Percentiles rank a stretch among this genome's conserved stretches.
phyloP scores from a whole-genome alignment of 2,329 filamentous ascomycete species.

The Diplodia scrobiculata region DNA sequence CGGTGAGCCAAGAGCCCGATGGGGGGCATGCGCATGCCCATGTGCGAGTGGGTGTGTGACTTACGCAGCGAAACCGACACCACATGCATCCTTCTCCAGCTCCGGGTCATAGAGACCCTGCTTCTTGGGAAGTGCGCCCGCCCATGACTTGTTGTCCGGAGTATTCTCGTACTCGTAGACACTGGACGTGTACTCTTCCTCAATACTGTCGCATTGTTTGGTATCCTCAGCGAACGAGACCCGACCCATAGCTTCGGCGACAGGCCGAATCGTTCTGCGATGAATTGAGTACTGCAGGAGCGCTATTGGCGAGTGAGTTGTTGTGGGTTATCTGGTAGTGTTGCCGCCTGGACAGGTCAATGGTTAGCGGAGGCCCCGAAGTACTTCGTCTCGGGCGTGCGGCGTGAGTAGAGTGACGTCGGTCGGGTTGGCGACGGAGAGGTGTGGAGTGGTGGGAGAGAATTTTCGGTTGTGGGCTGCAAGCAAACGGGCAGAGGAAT shows the following conservation, averaged over 20 bases:
- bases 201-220: slow-evolving; percentile 50
- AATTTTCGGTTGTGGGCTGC: slow-evolving; percentile 11
- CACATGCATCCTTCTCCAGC: slow-evolving; percentile 98
- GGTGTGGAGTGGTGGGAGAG: slow-evolving; percentile 5
- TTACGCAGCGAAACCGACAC: slow-evolving; percentile 98
- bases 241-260: slow-evolving; percentile 58
- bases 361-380: slow-evolving; percentile 8
- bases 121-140: slow-evolving; percentile 91
- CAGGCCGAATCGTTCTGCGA: slow-evolving; percentile 47
- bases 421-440: background rate
- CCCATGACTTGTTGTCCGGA: slow-evolving; percentile 87
- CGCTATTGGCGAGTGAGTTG: slow-evolving; percentile 2
- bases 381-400: slow-evolving; percentile 1
- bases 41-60: slow-evolving; percentile 42
- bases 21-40: background rate
- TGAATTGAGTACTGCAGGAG: slow-evolving; percentile 19
- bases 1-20: background rate
- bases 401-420: slow-evolving; percentile 8
- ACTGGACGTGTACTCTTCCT: slow-evolving; percentile 62
- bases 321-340: slow-evolving; percentile 1
- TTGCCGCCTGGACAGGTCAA: slow-evolving; percentile 23
- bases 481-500: slow-evolving; percentile 14
- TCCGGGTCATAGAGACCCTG: slow-evolving; percentile 97
- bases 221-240: slow-evolving; percentile 56
- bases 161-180: slow-evolving; percentile 81